Percentiles rank a stretch among this genome's conserved stretches.
Conservation (phyloP, 2,329 filamentous ascomycete genomes). For the Colletotrichum salicis region DNA sequence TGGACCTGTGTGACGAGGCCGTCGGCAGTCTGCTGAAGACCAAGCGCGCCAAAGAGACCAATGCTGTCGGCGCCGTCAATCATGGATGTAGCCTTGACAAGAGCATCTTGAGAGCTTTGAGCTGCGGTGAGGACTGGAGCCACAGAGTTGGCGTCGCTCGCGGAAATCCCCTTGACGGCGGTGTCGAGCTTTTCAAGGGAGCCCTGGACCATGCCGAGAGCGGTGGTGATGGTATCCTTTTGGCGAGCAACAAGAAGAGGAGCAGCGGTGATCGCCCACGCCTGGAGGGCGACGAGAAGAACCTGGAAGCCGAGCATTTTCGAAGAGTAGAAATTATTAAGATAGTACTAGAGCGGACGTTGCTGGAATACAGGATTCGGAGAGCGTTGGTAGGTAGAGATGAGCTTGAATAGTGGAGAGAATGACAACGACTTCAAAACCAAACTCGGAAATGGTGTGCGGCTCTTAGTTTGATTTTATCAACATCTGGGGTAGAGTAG, state of each 20-base stretch:
- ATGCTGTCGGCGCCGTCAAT: conserved; percentile 17
- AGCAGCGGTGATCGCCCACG: conserved; percentile 28
- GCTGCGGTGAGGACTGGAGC: conserved; percentile 23
- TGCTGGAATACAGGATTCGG: neutral
- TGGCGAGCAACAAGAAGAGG: conserved; percentile 16
- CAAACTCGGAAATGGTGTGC: neutral
- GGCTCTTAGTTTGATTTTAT: conserved; percentile 28
- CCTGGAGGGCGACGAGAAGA: conserved; percentile 26
- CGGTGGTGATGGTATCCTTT: conserved; percentile 18
- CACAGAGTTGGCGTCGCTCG: conserved; percentile 17
- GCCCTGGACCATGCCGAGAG: conserved; percentile 15
- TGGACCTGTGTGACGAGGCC: conserved; percentile 14
- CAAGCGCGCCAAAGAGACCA: conserved; percentile 24
- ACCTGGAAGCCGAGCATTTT: conserved; percentile 20
- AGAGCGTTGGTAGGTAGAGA: neutral
- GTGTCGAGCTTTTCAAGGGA: conserved; percentile 28
- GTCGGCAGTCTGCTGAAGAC: conserved; percentile 27
- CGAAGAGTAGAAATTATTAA: neutral
- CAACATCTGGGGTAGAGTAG: neutral
- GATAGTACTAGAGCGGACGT: neutral
- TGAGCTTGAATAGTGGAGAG: conserved; percentile 6
- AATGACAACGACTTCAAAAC: conserved; percentile 2
- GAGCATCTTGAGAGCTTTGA: conserved; percentile 3
- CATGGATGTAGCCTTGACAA: conserved; percentile 5
- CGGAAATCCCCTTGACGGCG: conserved; percentile 16